These are phyloP conservation scores for Brasenia schreberi DNA, from an alignment of 164 flowering plant genomes.

Conservation along the genomic window DNA sequence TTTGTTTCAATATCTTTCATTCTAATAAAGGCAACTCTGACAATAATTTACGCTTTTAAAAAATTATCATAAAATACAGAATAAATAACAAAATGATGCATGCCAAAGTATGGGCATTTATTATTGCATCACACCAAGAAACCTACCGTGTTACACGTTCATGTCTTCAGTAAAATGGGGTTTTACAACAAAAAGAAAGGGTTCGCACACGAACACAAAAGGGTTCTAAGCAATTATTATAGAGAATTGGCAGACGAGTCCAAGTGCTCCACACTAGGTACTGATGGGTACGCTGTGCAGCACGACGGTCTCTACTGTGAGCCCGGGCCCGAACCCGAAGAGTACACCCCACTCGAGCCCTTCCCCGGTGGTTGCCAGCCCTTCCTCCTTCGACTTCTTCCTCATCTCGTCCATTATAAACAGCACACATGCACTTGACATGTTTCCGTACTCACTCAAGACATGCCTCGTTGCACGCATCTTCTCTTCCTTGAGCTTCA, in stretches of 20 bases:
- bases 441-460: slow-evolving; percentile 20
- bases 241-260: no score
- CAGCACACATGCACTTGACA: slow-evolving; percentile 18
- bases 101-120: no score
- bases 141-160: background rate
- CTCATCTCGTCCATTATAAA: slow-evolving; percentile 18
- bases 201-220: background rate
- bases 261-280: background rate
- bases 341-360: slow-evolving; percentile 20
- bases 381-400: slow-evolving; percentile 11
- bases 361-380: slow-evolving; percentile 10
- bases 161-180: background rate
- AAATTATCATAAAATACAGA: no score
- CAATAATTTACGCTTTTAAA: no score
- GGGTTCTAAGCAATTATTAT: background rate
- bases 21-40: no score
- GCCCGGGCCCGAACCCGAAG: slow-evolving; percentile 18
- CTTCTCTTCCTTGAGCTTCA: slow-evolving; percentile 28
- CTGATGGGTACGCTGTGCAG: slow-evolving; percentile 7
- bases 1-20: no score
- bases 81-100: no score
- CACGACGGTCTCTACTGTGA: slow-evolving; percentile 18
- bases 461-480: slow-evolving; percentile 28
- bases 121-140: no score
- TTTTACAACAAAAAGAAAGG: background rate